These are phyloP conservation scores for Andrographis paniculata DNA, from an alignment of 305 asterid species.

Conservation along the genomic window DNA sequence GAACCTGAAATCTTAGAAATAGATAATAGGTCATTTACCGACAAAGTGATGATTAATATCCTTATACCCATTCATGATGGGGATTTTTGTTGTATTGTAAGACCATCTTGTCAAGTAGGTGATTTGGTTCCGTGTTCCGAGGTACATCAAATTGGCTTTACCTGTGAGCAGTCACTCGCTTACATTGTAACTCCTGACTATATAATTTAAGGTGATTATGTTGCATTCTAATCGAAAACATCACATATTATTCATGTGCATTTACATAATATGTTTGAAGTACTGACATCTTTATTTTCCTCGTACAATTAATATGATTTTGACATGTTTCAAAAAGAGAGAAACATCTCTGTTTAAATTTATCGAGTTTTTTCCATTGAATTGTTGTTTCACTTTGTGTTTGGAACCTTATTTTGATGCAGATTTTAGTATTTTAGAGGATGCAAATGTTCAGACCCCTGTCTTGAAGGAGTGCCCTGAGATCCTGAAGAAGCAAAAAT, in stretches of 20 bases:
- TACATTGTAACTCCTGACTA: constrained; percentile 33
- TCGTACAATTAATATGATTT: no score
- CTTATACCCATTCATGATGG: constrained; percentile 17
- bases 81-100: constrained; percentile 12
- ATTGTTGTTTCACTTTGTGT: no score
- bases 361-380: no score
- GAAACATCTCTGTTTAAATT: no score
- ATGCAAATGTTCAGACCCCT: constrained; percentile 50
- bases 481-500: constrained; percentile 47
- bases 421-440: constrained; percentile 29
- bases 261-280: no score
- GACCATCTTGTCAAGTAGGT: constrained; percentile 15
- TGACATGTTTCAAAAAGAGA: no score
- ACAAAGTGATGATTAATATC: constrained; percentile 6
- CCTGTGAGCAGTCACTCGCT: constrained; percentile 28
- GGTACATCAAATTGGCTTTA: constrained; percentile 15
- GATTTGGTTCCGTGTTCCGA: constrained; percentile 15
- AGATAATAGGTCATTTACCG: constrained; percentile 19
- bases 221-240: no score
- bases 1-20: constrained; percentile 33
- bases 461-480: constrained; percentile 44
- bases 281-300: no score
- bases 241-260: no score
- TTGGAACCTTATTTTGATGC: constrained; percentile 10
- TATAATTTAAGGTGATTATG: constrained; percentile 38